Base-by-base conservation (phyloP, 2,329 filamentous ascomycete species). In the Aspergillus pseudoglaucus region DNA sequence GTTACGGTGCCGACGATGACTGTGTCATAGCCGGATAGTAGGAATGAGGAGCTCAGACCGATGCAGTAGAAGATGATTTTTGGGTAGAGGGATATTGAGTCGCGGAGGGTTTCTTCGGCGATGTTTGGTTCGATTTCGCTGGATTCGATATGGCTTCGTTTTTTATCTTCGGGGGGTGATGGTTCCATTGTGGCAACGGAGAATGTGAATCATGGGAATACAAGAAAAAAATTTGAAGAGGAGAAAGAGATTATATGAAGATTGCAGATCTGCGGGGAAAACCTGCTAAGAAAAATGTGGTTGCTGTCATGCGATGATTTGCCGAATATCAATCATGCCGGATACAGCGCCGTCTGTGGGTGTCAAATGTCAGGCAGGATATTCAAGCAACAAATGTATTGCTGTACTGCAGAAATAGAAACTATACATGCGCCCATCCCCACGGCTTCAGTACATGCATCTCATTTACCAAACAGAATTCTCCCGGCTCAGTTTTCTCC, bases 401-500 rank as follows among this genome's bases (percentile, higher is more conserved):
- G 22, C 4, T 22, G 3, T 25, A 10, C 23, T 25, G 25, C 25
- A 30, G 25, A 30, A 30, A 10, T 12, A 30, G 9, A 30, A 12
- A 12, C 25, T 30, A 30, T 30, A 50, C 49, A 45, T 54, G 52
- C 4, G 52, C 52, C 50, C 52, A 54, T 0, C 52, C 52, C 33
- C 50, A 48, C 2, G 32, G 23, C 7, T 41, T 23, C 2, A 54
- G 27, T 2, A 54, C 49, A 32, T 55, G 49, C 44, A 50, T 79
- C 67, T 82, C 79, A 54, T 82, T 75, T 38, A 82, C 75, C 56
- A 82, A 57, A 53, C 80, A 83, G 48, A 75, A 73, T 42, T 65
- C 63, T 6, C 78, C 78, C 1, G 66, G 65, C 59, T 80, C 77
- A 6, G n/a, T 17, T 10, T 42, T 38, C 25, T 4, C 8, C 35